These are phyloP conservation scores for Lodderomyces theae DNA, from an alignment of 1,139 yeast species.

Conservation along the genomic window DNA sequence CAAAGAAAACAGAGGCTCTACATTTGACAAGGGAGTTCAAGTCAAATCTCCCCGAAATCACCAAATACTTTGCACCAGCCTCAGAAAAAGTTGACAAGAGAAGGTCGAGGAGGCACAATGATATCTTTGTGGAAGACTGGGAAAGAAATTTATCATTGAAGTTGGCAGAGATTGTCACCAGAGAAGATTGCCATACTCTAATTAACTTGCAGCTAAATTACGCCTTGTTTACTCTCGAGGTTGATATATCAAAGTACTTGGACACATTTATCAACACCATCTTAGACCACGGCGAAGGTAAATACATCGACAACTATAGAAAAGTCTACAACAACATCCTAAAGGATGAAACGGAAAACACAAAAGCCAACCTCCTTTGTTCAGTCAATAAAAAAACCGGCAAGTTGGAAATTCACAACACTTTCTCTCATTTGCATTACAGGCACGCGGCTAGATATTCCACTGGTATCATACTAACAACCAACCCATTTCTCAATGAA, in stretches of 20 bases:
- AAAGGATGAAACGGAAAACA: slow-evolving; percentile 11
- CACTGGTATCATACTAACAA: slow-evolving; percentile 10
- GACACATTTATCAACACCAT: slow-evolving; percentile 17
- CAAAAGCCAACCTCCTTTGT: slow-evolving; percentile 24
- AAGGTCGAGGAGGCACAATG: slow-evolving; percentile 8
- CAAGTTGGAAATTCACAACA: slow-evolving; percentile 22
- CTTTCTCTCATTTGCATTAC: slow-evolving; percentile 17
- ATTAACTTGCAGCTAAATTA: slow-evolving; percentile 39
- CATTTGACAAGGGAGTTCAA: slow-evolving; percentile 19
- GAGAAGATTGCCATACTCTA: slow-evolving; percentile 20
- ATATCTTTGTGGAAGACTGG: slow-evolving; percentile 17
- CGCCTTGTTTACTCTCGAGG: slow-evolving; percentile 29
- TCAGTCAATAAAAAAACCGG: slow-evolving; percentile 36
- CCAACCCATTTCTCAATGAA: slow-evolving; percentile 5
- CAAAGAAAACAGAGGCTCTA: slow-evolving; percentile 18
- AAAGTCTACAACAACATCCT: slow-evolving; percentile 12
- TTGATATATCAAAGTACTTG: slow-evolving; percentile 28
- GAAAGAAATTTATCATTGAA: slow-evolving; percentile 14
- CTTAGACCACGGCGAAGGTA: slow-evolving; percentile 10
- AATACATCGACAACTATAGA: slow-evolving; percentile 12
- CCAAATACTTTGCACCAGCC: slow-evolving; percentile 15
- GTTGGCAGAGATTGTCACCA: slow-evolving; percentile 24
- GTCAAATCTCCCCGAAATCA: slow-evolving; percentile 17
- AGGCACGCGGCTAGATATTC: slow-evolving; percentile 11
- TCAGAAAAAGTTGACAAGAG: slow-evolving; percentile 6